These are phyloP conservation scores for Penicillium psychrofluorescens DNA, from an alignment of 495 filamentous ascomycete species.

Conservation along the genomic window DNA sequence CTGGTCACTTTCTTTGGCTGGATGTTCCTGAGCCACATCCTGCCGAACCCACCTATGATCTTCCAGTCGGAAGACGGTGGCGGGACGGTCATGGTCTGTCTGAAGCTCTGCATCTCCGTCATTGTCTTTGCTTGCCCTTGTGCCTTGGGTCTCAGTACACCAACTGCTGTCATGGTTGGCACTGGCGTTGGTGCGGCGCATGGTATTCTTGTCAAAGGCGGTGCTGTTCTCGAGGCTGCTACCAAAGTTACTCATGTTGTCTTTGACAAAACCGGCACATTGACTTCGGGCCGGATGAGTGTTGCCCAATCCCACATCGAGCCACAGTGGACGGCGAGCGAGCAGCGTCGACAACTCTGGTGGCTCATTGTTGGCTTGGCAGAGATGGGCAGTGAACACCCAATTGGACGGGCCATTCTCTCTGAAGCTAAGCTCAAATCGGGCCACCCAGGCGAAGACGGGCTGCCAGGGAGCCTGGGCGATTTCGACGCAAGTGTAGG, in stretches of 20 bases:
- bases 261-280: conserved; percentile 98
- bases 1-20: conserved; percentile 80
- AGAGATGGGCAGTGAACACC: conserved; percentile 92
- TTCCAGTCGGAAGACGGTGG: conserved; percentile 77
- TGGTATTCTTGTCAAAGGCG: conserved; percentile 94
- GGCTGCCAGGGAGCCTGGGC: conserved; percentile 72
- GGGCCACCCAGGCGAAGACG: conserved; percentile 60
- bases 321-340: conserved; percentile 59
- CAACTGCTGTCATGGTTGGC: conserved; percentile 97
- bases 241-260: conserved; percentile 90
- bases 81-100: conserved; percentile 89
- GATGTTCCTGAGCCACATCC: conserved; percentile 89
- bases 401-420: conserved; percentile 80
- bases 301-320: conserved; percentile 65
- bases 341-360: conserved; percentile 71
- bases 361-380: conserved; percentile 91
- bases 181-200: conserved; percentile 95
- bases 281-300: conserved; percentile 92
- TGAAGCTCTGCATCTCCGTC: conserved; percentile 97
- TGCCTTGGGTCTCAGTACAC: conserved; percentile 86
- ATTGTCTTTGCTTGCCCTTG: conserved; percentile 98
- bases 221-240: conserved; percentile 83
- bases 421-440: conserved; percentile 65
- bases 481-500: conserved; percentile 82
- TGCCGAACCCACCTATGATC: conserved; percentile 78